These are phyloP conservation scores for Metarhizium guizhouense DNA, from an alignment of 2,329 filamentous ascomycete species.

Conservation along the genomic window DNA sequence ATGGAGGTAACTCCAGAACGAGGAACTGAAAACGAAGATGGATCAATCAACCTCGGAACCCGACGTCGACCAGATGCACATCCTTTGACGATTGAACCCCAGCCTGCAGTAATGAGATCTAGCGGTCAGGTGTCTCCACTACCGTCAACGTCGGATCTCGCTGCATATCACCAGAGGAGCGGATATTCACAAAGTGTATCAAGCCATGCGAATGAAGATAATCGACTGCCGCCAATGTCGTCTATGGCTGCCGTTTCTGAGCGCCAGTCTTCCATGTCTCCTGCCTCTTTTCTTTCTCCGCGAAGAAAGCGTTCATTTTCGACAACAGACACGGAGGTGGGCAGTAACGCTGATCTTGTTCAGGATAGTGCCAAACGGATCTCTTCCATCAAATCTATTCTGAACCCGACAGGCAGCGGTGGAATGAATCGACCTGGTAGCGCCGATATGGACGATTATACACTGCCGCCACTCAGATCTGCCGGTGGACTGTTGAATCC, in stretches of 20 bases:
- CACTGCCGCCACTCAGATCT: constrained; percentile 33
- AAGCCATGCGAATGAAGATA: constrained; percentile 43
- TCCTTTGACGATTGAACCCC: constrained; percentile 37
- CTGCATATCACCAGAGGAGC: constrained; percentile 41
- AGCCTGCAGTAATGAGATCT: constrained; percentile 29
- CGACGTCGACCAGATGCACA: constrained; percentile 36
- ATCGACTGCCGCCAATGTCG: constrained; percentile 47
- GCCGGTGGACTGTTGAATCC: constrained; percentile 17
- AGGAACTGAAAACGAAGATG: constrained; percentile 53
- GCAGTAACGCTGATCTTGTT: constrained; percentile 25
- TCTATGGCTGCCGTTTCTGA: constrained; percentile 35
- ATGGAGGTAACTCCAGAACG: constrained; percentile 34
- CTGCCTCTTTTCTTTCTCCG: constrained; percentile 50
- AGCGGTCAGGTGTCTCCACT: constrained; percentile 36
- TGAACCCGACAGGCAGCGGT: constrained; percentile 47
- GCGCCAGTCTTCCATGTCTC: constrained; percentile 49
- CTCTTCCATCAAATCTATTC: constrained; percentile 67
- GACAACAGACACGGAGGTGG: constrained; percentile 43
- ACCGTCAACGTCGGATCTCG: constrained; percentile 34
- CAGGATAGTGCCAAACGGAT: constrained; percentile 50
- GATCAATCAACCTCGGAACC: constrained; percentile 54
- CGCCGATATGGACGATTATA: constrained; percentile 28
- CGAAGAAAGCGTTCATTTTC: constrained; percentile 62
- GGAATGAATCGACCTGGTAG: constrained; percentile 19
- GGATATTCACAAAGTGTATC: constrained; percentile 26